These are phyloP conservation scores for Yarrowia osloensis DNA, from an alignment of 805 yeast species.

Conservation along the genomic window DNA sequence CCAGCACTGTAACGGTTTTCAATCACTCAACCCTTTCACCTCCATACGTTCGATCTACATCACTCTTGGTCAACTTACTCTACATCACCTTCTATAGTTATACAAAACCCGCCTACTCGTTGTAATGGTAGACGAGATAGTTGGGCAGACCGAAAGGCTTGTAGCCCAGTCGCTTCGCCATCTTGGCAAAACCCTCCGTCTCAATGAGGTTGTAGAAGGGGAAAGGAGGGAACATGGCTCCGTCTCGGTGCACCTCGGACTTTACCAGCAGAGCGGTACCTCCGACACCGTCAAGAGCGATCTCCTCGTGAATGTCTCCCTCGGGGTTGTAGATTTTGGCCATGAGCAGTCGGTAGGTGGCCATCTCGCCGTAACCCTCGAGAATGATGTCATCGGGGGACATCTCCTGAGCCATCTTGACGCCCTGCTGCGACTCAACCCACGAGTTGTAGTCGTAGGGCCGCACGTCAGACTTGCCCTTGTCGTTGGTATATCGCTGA, in stretches of 20 bases:
- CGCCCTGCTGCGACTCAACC: slow-evolving; percentile 71
- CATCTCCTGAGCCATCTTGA: slow-evolving; percentile 69
- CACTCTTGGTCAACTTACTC: background rate
- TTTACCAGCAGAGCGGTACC: slow-evolving; percentile 95
- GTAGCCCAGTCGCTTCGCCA: slow-evolving; percentile 94
- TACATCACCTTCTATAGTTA: slow-evolving; percentile 22
- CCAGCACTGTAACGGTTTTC: no score
- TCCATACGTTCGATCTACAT: no score
- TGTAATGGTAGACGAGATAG: slow-evolving; percentile 87
- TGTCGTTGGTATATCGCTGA: slow-evolving; percentile 72
- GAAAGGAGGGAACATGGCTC: slow-evolving; percentile 99
- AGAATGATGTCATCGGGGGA: slow-evolving; percentile 88
- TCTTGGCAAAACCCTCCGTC: slow-evolving; percentile 94
- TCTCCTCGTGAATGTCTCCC: slow-evolving; percentile 68
- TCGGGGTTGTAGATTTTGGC: slow-evolving; percentile 75
- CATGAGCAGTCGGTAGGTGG: slow-evolving; percentile 94
- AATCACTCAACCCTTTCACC: no score
- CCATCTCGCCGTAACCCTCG: slow-evolving; percentile 91
- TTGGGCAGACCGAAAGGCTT: slow-evolving; percentile 91
- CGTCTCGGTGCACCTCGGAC: slow-evolving; percentile 98
- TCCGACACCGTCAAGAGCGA: slow-evolving; percentile 95
- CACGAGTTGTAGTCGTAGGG: slow-evolving; percentile 97
- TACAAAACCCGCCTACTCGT: slow-evolving; percentile 52
- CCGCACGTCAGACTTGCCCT: slow-evolving; percentile 60
- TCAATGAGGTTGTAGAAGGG: slow-evolving; percentile 96